These are phyloP conservation scores for Hyaloscypha variabilis DNA, from an alignment of 495 filamentous ascomycete genomes.

Conservation along the genomic window DNA sequence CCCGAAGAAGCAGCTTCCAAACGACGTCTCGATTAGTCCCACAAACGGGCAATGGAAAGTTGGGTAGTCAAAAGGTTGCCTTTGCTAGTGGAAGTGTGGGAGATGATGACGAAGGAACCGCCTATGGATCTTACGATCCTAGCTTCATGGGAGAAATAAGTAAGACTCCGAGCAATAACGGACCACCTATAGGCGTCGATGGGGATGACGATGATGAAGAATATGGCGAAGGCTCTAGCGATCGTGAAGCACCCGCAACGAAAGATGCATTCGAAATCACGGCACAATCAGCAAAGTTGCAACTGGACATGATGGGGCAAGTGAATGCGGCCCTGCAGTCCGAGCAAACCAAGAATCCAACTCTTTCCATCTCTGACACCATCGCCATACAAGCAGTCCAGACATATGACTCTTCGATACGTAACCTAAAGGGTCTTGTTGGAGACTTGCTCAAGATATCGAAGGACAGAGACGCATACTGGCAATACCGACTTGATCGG, in stretches of 20 bases:
- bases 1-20: conserved; percentile 47
- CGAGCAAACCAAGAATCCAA: conserved; percentile 70
- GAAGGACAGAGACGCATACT: conserved; percentile 90
- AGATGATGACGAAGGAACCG: conserved; percentile 60
- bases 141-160: conserved; percentile 55
- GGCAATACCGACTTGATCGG: conserved; percentile 91
- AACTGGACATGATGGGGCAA: conserved; percentile 84
- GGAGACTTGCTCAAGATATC: conserved; percentile 90
- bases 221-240: conserved; percentile 80
- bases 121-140: conserved; percentile 60
- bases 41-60: conserved; percentile 16
- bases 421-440: conserved; percentile 82
- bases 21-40: conserved; percentile 14
- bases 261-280: conserved; percentile 96
- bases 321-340: conserved; percentile 80
- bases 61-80: conserved; percentile 43
- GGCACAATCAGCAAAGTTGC: conserved; percentile 89
- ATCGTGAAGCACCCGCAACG: conserved; percentile 69
- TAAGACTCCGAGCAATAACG: conserved; percentile 42
- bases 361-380: conserved; percentile 70
- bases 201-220: conserved; percentile 76
- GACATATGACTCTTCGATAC: conserved; percentile 88
- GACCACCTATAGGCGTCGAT: conserved; percentile 42
- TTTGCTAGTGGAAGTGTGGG: conserved; percentile 42
- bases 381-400: conserved; percentile 75